Evolutionary conservation across 2,329 filamentous ascomycete genomes (phyloP), one percentile per base, ranked within the genome.

Genomic region (Waltergamsia citrina): DNA sequence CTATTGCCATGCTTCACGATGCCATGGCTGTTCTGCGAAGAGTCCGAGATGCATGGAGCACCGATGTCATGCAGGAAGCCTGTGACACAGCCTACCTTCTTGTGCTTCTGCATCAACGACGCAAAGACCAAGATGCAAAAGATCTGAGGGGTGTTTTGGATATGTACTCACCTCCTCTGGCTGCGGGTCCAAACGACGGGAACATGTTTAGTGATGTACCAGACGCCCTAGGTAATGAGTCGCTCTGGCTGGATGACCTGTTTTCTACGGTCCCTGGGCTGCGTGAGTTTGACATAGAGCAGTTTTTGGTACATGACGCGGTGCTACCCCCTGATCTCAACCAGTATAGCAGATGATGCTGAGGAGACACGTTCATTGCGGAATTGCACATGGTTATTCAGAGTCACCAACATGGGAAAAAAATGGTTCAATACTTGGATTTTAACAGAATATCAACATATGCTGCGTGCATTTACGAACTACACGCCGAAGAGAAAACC

Each of bases 31-130:
- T 60, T 3, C 50, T 72, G 1, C 50, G 53, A 15, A 51, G 60
- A 12, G 59, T 69, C 0, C 51, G 58, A 0, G 47, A 49, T 0
- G 55, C 57, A 0, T 71, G 68, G 39, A 56, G 65, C 15, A 71
- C 63, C 0, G 52, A 54, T 10, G 59, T 61, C 2, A 66, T 70
- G 39, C 62, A 62, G 6, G 72, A 76, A 41, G 71, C 70, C 0
- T 53, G 71, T 14, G 66, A 63, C 11, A 73, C 70, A 0, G 71
- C 72, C 1, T 69, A 67, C 10, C 48, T 74, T 17, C 57, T 77
- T 12, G 59, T 75, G 9, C 49, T 66, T 0, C 50, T 75, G 28
- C 69, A 74, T 26, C 65, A 71, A 37, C 55, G 61, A 6, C 51
- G 59, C n/a, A 69, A 68, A 33, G 62, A 69, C 38, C 22, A 30